Base-by-base conservation (phyloP, 2,329 filamentous ascomycete genomes). In the Stenocarpella maydis region DNA sequence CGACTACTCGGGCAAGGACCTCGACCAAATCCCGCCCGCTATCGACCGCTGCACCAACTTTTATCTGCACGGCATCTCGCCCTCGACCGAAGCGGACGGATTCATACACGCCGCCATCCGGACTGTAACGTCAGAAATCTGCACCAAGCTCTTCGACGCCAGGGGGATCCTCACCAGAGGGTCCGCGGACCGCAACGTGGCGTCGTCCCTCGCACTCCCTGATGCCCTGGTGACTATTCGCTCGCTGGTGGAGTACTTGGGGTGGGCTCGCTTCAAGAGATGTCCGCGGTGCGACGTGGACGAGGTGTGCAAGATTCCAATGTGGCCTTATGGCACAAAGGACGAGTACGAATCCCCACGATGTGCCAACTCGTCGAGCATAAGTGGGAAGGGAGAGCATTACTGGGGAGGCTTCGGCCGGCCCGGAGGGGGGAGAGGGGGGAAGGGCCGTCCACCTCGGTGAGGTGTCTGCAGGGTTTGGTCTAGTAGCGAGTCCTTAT, bases 11-110 rank as follows among this genome's bases (percentile, higher is more conserved):
- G 24, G 71, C 71, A 54, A 77, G 2, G 72, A 70, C 69, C 2
- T 76, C 79, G 39, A 68, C 15, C 78, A 78, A 24, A 77, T 80
- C 19, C 73, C 74, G 2, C 76, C 76, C 1, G 83, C 87, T 14
- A 79, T 80, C 6, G 76, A 80, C 1, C 79, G 82, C 54, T 91
- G 88, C 74, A 77, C 82, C 0, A 68, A 77, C 9, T 84, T 87
- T 65, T 85, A 83, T 69, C 78, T 86, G 0, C 74, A 81, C 1
- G 76, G 77, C 0, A 47, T 77, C 58, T 49, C 73, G 0, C 67
- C 45, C 3, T 45, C 64, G 74, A 86, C 83, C 2, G 37, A 73
- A 3, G 78, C 82, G 39, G 86, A 88, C 71, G 65, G 74, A 2
- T 74, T 87, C 21, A 81, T 88, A n/a, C 75, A 82, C 61, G 75